Evolutionary conservation across 192 early-diverging fungal genomes (phyloP).

Genomic region (Coemansia sp.): DNA sequence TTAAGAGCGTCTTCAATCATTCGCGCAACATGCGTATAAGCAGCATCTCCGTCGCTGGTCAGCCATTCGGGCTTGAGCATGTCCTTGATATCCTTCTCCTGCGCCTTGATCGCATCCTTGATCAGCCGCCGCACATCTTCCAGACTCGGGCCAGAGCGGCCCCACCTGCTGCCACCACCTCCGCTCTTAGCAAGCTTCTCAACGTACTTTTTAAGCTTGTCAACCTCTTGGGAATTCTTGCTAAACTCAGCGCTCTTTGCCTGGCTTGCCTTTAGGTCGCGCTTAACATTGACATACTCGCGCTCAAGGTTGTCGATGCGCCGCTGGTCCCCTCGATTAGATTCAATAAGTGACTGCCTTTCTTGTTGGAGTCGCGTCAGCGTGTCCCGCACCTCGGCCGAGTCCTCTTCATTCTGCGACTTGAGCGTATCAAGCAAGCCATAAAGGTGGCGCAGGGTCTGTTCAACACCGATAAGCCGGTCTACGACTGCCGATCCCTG

Average conservation of each 20-base stretch:
- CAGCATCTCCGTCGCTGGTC: constrained; percentile 43
- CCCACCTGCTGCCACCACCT: constrained; percentile 13
- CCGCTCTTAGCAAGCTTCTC: constrained; percentile 39
- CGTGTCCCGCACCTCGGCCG: constrained; percentile 39
- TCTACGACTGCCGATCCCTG: constrained; percentile 36
- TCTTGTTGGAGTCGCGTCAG: constrained; percentile 44
- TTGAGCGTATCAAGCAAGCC: constrained; percentile 45
- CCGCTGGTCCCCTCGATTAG: constrained; percentile 40
- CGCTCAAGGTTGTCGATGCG: constrained; percentile 49
- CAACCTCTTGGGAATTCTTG: constrained; percentile 30
- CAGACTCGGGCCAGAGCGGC: constrained; percentile 20
- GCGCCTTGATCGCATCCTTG: constrained; percentile 37
- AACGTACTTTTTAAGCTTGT: constrained; percentile 29
- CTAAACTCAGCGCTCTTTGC: constrained; percentile 18
- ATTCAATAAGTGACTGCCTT: constrained; percentile 28
- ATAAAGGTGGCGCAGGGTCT: constrained; percentile 47
- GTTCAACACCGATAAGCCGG: constrained; percentile 44
- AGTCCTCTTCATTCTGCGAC: constrained; percentile 40
- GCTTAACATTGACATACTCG: constrained; percentile 40
- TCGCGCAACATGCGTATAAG: constrained; percentile 43
- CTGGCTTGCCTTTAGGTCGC: constrained; percentile 30
- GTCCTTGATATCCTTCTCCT: constrained; percentile 34
- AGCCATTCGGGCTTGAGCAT: constrained; percentile 49
- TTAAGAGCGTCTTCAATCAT: constrained; percentile 65
- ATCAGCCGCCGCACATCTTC: constrained; percentile 44